These are phyloP conservation scores for Skeletonema costatum DNA, from an alignment of 108 stramenopile genomes.

Conservation along the genomic window DNA sequence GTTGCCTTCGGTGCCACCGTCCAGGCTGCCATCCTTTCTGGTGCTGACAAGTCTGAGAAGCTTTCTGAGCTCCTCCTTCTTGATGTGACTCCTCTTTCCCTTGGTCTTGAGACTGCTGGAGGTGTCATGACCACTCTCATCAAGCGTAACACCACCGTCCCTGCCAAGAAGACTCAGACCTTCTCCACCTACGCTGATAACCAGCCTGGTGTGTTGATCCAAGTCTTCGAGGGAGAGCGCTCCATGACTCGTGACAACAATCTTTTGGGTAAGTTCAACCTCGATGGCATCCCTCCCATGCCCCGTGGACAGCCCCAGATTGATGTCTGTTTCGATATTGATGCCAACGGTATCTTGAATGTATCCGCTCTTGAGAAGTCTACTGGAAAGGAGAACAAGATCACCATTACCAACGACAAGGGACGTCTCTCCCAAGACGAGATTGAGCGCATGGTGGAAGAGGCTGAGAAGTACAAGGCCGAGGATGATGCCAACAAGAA, in stretches of 20 bases:
- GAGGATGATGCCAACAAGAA: constrained; percentile 96
- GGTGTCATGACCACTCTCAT: constrained; percentile 96
- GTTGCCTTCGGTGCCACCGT: constrained; percentile 96
- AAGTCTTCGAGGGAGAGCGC: constrained; percentile 99
- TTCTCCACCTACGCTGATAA: constrained; percentile 99
- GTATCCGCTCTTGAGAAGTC: constrained; percentile 98
- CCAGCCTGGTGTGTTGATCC: constrained; percentile 99
- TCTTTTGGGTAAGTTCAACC: constrained; percentile 98
- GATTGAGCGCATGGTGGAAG: constrained; percentile 98
- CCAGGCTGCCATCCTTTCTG: constrained; percentile 94
- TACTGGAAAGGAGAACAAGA: constrained; percentile 99
- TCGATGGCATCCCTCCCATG: constrained; percentile 99
- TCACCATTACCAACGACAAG: constrained; percentile 99
- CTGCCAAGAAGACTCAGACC: constrained; percentile 98
- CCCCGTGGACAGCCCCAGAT: constrained; percentile 99
- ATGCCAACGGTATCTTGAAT: constrained; percentile 92
- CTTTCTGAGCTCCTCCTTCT: constrained; percentile 94
- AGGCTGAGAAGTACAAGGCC: constrained; percentile 98
- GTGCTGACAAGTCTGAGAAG: constrained; percentile 95
- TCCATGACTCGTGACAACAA: constrained; percentile 99
- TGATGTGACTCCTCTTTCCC: constrained; percentile 98
- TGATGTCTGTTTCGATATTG: constrained; percentile 98
- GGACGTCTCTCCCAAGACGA: constrained; percentile 97
- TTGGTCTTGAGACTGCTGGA: constrained; percentile 97
- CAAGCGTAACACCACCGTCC: constrained; percentile 94